Evolutionary conservation across 75 land plant species (phyloP), one percentile per base, ranked within the genome.

Genomic region (Isoetes taiwanensis): DNA sequence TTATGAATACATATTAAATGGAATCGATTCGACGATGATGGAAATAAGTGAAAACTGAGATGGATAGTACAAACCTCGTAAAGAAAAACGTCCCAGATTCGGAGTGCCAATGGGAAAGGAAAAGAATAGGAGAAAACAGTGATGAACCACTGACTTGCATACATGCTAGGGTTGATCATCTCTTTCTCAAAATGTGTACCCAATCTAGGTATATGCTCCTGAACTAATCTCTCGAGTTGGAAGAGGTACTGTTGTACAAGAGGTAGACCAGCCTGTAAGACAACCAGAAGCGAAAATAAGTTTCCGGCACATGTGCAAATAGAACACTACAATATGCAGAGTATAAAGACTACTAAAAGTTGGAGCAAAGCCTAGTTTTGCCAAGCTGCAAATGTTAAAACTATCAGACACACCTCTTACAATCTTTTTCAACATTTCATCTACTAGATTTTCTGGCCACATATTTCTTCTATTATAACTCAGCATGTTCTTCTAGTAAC

Each of bases 121-220:
- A 87, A 94, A 1, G 99, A 88, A 72, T 94, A 94, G 4, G 99
- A 84, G 69, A 94, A 94, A 34, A 94, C 99, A 25, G 99, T 94
- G 69, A 94, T 94, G 64, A 94, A 94, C 99, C 99, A 94, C 62
- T 94, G 99, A 48, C 99, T 94, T 11, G 96, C 96, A 69, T 94
- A 94, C 96, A 88, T 94, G 90, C 96, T 94, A 34, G 99, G 96
- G 59, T 84, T 94, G 30, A 94, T 82, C 84, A 84, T 82, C 65
- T 94, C 99, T 54, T 72, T 46, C 5, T 79, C 63, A 68, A 93
- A 94, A 84, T 94, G 99, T 34, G 83, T 76, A 10, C 96, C 99
- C 6, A 94, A 69, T 64, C 71, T 88, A 34, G 99, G 99, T 72
- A 94, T 33, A 2, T 79, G 62, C 61, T 84, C 99, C 43, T 65